Conservation (phyloP, 228 moss, liverwort and hornwort genomes). For the Sphagnum fallax region DNA sequence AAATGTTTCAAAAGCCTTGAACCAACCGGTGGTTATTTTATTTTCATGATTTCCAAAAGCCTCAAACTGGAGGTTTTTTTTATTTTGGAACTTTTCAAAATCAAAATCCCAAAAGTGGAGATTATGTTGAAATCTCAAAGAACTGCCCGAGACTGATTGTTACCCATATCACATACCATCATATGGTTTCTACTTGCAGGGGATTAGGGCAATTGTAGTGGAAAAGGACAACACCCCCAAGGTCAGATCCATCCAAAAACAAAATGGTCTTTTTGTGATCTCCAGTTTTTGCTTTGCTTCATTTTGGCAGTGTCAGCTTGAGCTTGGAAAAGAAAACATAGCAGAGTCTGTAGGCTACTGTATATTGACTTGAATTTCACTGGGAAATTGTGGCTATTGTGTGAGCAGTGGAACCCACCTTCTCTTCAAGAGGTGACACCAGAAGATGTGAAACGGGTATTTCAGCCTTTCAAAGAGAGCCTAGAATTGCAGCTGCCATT, state of each 20-base stretch:
- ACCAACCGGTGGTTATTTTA: no score
- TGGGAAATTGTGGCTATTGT: not conserved
- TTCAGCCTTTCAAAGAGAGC: constrained; percentile 32
- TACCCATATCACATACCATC: constrained; percentile 1
- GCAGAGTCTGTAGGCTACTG: no score
- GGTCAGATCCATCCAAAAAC: constrained; percentile 15
- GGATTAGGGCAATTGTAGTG: constrained; percentile 79
- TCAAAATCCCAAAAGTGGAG: not conserved
- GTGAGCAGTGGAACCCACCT: constrained; percentile 42
- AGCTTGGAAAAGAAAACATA: no score
- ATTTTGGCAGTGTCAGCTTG: no score
- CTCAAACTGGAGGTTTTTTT: not conserved
- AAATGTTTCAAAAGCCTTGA: no score
- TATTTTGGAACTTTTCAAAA: not conserved
- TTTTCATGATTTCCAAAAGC: no score
- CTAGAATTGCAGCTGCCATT: constrained; percentile 23
- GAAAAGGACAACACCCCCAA: constrained; percentile 90
- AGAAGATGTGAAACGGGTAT: constrained; percentile 25
- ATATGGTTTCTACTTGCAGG: constrained; percentile 51
- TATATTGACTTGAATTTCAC: no score
- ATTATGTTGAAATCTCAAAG: not conserved
- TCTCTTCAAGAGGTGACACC: constrained; percentile 32
- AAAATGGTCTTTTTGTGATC: no score
- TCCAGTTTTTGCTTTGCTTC: no score
- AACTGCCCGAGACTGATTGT: not conserved